A percentile compares a stretch with the other conserved stretches of the same genome.
phyloP scores from a whole-genome alignment of 1,284 basidiomycete species.

The Cutaneotrichosporon sp. region DNA sequence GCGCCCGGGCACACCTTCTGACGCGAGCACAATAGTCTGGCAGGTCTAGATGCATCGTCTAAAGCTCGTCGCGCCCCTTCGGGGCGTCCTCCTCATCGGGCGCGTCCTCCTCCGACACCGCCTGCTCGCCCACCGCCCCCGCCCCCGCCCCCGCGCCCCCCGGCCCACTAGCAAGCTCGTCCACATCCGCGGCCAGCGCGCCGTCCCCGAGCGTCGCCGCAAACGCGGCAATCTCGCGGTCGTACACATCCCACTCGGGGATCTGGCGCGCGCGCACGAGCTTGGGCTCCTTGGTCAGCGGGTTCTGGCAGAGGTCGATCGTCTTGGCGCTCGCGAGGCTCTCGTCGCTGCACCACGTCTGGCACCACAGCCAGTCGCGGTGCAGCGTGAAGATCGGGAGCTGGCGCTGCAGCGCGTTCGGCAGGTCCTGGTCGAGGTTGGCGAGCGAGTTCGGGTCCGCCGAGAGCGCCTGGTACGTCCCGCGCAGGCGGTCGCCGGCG shows the following conservation, averaged over 20 bases:
- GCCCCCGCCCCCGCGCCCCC: slow-evolving; percentile 5
- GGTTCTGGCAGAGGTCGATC: slow-evolving; percentile 90
- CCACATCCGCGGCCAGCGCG: slow-evolving; percentile 66
- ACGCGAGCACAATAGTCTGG: too few relatives aligned
- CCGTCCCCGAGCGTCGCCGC: slow-evolving; percentile 59
- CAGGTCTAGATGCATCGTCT: background rate
- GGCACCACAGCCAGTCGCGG: slow-evolving; percentile 88
- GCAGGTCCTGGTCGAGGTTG: slow-evolving; percentile 95
- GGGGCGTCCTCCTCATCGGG: slow-evolving; percentile 11
- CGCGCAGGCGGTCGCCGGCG: slow-evolving; percentile 73
- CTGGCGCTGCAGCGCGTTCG: slow-evolving; percentile 84
- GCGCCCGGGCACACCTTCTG: too few relatives aligned
- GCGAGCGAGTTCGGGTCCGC: slow-evolving; percentile 90
- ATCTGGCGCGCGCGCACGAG: slow-evolving; percentile 88
- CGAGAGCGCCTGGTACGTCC: slow-evolving; percentile 88
- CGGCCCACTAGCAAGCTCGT: slow-evolving; percentile 60
- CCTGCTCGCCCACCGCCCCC: slow-evolving; percentile 6
- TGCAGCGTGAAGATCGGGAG: slow-evolving; percentile 85
- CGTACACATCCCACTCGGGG: slow-evolving; percentile 96
- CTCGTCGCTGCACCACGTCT: slow-evolving; percentile 59
- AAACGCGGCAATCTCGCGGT: slow-evolving; percentile 62
- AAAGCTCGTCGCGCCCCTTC: too few relatives aligned
- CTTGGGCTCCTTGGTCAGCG: slow-evolving; percentile 96
- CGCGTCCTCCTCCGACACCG: background rate
- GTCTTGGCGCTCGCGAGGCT: slow-evolving; percentile 57